Evolutionary conservation across 1,284 basidiomycete genomes (phyloP), one percentile per base, ranked within the genome.

Genomic region (Mycena citricolor): DNA sequence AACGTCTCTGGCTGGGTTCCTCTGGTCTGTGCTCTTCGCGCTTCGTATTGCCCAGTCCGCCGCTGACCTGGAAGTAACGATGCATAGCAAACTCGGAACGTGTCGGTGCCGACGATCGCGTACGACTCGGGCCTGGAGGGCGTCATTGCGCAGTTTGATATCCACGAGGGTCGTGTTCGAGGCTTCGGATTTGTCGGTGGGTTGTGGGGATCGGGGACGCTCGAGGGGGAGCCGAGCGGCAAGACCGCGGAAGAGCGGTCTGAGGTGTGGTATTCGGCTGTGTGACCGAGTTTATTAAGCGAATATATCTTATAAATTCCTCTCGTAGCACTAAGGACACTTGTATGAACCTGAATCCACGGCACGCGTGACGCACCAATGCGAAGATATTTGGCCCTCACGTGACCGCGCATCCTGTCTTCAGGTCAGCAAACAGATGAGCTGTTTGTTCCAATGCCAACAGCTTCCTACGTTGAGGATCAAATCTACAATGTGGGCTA

Each of bases 131-230:
- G 47, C 4, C 43, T 52, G 16, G 28, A 14, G 4, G 30, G 51
- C 26, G 46, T 47, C 2, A 13, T 29, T 24, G 44, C 42, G 11
- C 39, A 39, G 14, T 46, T 44, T 13, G 51, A 39, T 13, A 16
- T 8, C 12, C 22, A 41, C 14, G 28, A 17, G 19, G 24, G 39
- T 33, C 5, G 22, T 3, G 19, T 17, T 17, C n/a, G n/a, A n/a
- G 51, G 51, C 13, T 52, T 52, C 28, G 47, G 51, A 10, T 35
- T 52, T 28, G 4, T 20, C 6, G 43, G 30, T 10, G 51, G 51
- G 3, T 23, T 52, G 3, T 52, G 51, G 51, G 51, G 51, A 1
- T 43, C 43, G 1, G 40, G 33, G 8, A 34, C 17, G 7, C 4
- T 2, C 7, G 34, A 13, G 4, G 28, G 21, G 7, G 42, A 43